These are phyloP conservation scores for Magnusiomyces ingens DNA, from an alignment of 1,139 yeast genomes.

Conservation along the genomic window DNA sequence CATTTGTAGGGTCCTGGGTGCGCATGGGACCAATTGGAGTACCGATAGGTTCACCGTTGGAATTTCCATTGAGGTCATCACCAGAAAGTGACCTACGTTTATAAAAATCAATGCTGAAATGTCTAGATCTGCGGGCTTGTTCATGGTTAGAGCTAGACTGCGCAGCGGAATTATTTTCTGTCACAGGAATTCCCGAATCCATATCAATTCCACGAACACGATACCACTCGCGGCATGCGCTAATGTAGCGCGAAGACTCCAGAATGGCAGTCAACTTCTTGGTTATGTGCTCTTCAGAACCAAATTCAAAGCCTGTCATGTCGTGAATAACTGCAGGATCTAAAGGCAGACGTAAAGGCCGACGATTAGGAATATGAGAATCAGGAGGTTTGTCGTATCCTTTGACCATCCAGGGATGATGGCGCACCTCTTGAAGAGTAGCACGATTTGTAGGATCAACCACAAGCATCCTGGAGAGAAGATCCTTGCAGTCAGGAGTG, in stretches of 20 bases:
- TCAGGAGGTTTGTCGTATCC: conserved; percentile 75
- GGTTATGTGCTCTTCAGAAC: conserved; percentile 53
- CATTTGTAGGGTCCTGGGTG: conserved; percentile 72
- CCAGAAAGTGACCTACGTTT: conserved; percentile 13
- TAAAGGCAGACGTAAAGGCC: conserved; percentile 68
- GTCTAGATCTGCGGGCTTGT: conserved; percentile 12
- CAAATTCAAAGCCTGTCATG: conserved; percentile 76
- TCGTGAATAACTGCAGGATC: conserved; percentile 64
- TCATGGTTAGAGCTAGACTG: neutral
- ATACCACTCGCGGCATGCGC: conserved; percentile 62
- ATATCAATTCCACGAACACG: conserved; percentile 24
- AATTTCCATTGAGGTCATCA: neutral
- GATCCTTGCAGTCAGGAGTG: conserved; percentile 74
- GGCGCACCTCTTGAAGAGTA: conserved; percentile 64
- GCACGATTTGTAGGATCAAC: conserved; percentile 85
- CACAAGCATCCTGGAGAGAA: conserved; percentile 82
- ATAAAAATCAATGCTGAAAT: conserved; percentile 26
- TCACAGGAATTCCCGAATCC: neutral
- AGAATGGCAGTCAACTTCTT: conserved; percentile 54
- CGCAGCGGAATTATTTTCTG: neutral
- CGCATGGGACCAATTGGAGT: conserved; percentile 1
- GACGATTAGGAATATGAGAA: conserved; percentile 66
- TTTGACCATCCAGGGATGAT: conserved; percentile 92
- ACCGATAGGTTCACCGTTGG: conserved; percentile 5
- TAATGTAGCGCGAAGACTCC: conserved; percentile 60